These are phyloP conservation scores for Lycium ferocissimum DNA, from an alignment of 257 asterid genomes.

Conservation along the genomic window DNA sequence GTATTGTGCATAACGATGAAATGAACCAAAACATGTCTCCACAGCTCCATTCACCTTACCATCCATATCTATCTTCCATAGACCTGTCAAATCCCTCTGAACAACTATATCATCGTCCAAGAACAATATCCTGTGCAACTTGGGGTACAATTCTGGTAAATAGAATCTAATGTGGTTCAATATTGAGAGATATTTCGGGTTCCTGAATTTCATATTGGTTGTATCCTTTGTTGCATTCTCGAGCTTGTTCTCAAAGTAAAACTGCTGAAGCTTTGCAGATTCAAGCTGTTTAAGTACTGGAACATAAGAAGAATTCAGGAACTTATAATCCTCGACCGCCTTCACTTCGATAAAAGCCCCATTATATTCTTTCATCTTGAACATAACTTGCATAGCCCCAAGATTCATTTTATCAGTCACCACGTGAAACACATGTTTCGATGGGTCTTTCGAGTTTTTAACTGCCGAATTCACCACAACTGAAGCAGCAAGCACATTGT, in stretches of 20 bases:
- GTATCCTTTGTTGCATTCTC: slow-evolving; percentile 84
- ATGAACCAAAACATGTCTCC: slow-evolving; percentile 83
- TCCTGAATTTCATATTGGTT: slow-evolving; percentile 81
- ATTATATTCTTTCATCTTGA: slow-evolving; percentile 66
- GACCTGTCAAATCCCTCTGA: slow-evolving; percentile 74
- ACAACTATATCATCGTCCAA: slow-evolving; percentile 85
- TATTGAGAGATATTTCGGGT: slow-evolving; percentile 76
- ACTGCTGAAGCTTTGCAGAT: slow-evolving; percentile 69
- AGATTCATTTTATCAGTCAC: slow-evolving; percentile 85
- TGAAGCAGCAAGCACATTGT: slow-evolving; percentile 80
- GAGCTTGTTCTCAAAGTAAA: slow-evolving; percentile 72
- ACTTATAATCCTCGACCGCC: slow-evolving; percentile 78
- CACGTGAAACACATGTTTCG: slow-evolving; percentile 80
- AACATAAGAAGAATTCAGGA: slow-evolving; percentile 74
- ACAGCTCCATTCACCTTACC: slow-evolving; percentile 89
- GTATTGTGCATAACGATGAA: slow-evolving; percentile 80
- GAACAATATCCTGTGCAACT: slow-evolving; percentile 73
- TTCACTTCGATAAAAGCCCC: slow-evolving; percentile 83
- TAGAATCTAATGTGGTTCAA: slow-evolving; percentile 81
- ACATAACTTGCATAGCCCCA: slow-evolving; percentile 84
- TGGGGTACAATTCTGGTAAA: slow-evolving; percentile 81
- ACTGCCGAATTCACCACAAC: slow-evolving; percentile 85
- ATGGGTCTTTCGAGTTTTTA: slow-evolving; percentile 70
- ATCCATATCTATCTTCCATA: slow-evolving; percentile 76
- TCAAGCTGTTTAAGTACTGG: slow-evolving; percentile 80